Base-by-base conservation (phyloP, 108 stramenopile genomes). In the Nannochloropsis gaditana region DNA sequence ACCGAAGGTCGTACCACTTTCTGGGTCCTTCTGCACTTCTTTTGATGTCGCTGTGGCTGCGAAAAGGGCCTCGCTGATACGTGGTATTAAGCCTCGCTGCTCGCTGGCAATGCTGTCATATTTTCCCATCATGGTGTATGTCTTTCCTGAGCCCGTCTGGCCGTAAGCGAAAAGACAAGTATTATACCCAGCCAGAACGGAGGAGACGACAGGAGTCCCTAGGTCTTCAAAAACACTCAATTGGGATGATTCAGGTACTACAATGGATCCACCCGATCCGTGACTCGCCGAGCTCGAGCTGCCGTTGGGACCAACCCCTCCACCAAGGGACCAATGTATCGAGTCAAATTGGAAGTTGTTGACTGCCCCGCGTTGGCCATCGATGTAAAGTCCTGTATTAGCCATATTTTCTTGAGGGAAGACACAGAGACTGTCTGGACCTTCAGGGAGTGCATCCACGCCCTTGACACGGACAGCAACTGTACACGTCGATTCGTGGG, bases 121-220 rank as follows among this genome's bases (percentile, higher is more conserved):
- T n/a, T 88, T 83, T 2, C 89, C 89, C 9, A 89, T 86, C 89
- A 89, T 89, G 17, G 89, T 89, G 82, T 89, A 89, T 5, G 89
- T 89, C 82, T 89, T 89, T 5, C 89, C 89, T n/a, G 21, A 21
- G 73, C 83, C 83, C 43, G 83, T 84, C 73, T 84, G 83, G 6
- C 83, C 83, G 73, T 84, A 84, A 4, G 83, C 83, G 43, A 84
- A 84, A 11, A 84, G 11, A 5, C 59, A 42, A 42, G 31, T 21
- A 44, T 84, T 84, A 44, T 21, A 84, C 11, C 83, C 83, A 5
- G 41, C 41, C 11, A 84, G 45, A 5, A 42, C 83, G 21, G 21
- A 42, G 73, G 59, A 45, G 21, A 84, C 83, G 11, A 84, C 59
- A 5, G 83, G 83, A 5, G 83, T 11, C 11, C 83, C 83, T 5